Evolutionary conservation across 1,284 basidiomycete species (phyloP).

Genomic region (Marasmius oreades): DNA sequence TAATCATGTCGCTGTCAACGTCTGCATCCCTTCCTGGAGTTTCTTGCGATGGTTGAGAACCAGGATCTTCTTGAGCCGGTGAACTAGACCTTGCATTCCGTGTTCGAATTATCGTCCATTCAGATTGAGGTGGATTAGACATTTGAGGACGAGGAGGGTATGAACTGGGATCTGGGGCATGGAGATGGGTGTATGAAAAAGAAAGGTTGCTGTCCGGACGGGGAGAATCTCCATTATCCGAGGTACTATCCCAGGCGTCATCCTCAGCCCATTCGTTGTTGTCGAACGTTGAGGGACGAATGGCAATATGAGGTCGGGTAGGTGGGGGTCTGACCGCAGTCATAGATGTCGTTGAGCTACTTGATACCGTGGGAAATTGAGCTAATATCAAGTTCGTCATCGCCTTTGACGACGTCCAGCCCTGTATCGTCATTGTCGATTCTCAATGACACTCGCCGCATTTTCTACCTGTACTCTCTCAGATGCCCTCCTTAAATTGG

Average conservation of each 20-base stretch:
- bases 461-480: constrained; percentile 84
- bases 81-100: constrained; percentile 24
- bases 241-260: constrained; percentile 87
- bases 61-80: constrained; percentile 22
- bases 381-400: neutral
- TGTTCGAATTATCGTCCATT: constrained; percentile 74
- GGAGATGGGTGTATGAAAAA: constrained; percentile 80
- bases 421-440: neutral
- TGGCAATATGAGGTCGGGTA: constrained; percentile 69
- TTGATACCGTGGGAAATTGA: neutral
- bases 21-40: constrained; percentile 41
- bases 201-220: constrained; percentile 54
- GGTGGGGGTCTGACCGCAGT: constrained; percentile 64
- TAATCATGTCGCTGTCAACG: constrained; percentile 69
- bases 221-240: constrained; percentile 70
- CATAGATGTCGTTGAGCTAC: constrained; percentile 36
- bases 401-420: neutral
- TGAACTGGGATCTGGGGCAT: constrained; percentile 71
- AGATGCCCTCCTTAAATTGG: constrained; percentile 88
- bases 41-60: constrained; percentile 25
- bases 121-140: constrained; percentile 44
- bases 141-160: constrained; percentile 56
- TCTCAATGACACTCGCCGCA: constrained; percentile 23
- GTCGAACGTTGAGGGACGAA: constrained; percentile 52
- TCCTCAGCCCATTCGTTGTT: constrained; percentile 73